phyloP scores from a whole-genome alignment of 192 early-diverging fungal genomes.

The Backusella circina region DNA sequence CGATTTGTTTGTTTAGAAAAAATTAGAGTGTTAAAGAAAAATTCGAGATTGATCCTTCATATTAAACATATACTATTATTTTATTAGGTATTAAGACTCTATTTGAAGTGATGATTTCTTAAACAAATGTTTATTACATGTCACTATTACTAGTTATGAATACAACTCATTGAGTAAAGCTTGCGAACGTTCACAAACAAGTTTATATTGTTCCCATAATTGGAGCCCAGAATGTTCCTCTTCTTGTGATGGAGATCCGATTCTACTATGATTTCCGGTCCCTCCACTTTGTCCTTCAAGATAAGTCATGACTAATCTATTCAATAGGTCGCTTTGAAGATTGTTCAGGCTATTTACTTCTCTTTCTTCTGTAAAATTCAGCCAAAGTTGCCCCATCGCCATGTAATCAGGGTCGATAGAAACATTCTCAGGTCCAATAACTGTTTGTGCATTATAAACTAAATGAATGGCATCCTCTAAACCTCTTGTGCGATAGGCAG shows the following conservation, averaged over 20 bases:
- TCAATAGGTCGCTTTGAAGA: slow-evolving; percentile 23
- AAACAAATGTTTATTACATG: neutral
- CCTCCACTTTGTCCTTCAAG: slow-evolving; percentile 26
- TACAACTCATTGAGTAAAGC: neutral
- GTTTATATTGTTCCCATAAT: slow-evolving; percentile 13
- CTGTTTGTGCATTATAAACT: slow-evolving; percentile 20
- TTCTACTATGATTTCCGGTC: neutral
- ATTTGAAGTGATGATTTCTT: no score
- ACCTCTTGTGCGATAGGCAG: slow-evolving; percentile 21
- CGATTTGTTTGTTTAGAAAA: no score
- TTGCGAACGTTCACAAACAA: neutral
- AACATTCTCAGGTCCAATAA: slow-evolving; percentile 22
- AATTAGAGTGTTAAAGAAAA: no score
- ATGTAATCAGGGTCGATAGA: slow-evolving; percentile 4
- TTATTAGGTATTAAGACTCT: no score
- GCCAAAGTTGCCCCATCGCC: slow-evolving; percentile 20
- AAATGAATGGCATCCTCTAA: slow-evolving; percentile 31
- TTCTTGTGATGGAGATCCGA: neutral
- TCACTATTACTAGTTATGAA: neutral
- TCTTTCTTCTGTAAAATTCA: slow-evolving; percentile 13
- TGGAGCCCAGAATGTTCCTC: neutral
- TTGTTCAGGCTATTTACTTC: slow-evolving; percentile 3
- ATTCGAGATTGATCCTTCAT: neutral
- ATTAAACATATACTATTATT: neutral
- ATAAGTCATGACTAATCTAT: slow-evolving; percentile 30